Evolutionary conservation across 2,329 filamentous ascomycete species (phyloP).

Genomic region (Colletotrichum chrysophilum): DNA sequence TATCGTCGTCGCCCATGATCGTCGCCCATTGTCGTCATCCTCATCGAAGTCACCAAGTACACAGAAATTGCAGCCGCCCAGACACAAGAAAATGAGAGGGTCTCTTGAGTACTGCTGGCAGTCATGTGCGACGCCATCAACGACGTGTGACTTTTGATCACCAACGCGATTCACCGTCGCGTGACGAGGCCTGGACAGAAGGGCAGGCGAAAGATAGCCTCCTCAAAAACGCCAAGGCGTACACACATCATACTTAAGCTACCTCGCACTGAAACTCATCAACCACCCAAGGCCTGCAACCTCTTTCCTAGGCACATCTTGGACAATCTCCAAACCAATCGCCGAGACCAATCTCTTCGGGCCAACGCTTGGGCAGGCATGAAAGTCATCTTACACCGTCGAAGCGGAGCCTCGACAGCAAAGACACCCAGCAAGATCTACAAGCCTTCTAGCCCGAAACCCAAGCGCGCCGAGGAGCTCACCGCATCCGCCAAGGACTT

Average conservation of each 20-base stretch:
- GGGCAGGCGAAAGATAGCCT: rapidly evolving
- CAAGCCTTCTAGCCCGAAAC: neutral
- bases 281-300: neutral
- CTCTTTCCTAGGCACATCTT: neutral
- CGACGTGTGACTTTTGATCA: neutral
- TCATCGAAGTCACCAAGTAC: no score
- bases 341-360: neutral
- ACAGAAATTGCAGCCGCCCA: no score
- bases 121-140: no score
- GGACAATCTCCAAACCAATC: neutral
- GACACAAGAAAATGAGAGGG: no score
- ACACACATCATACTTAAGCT: neutral
- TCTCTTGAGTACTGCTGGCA: no score
- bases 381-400: neutral
- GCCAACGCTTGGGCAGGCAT: neutral
- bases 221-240: neutral
- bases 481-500: neutral
- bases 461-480: neutral
- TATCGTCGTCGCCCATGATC: no score
- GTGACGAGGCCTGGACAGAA: rapidly evolving
- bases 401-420: neutral
- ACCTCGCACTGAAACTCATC: rapidly evolving
- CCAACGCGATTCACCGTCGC: rapidly evolving
- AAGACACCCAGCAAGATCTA: neutral
- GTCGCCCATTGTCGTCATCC: no score